Base-by-base conservation (phyloP, 108 stramenopile species). In the Cyclostephanos invisitatus region DNA sequence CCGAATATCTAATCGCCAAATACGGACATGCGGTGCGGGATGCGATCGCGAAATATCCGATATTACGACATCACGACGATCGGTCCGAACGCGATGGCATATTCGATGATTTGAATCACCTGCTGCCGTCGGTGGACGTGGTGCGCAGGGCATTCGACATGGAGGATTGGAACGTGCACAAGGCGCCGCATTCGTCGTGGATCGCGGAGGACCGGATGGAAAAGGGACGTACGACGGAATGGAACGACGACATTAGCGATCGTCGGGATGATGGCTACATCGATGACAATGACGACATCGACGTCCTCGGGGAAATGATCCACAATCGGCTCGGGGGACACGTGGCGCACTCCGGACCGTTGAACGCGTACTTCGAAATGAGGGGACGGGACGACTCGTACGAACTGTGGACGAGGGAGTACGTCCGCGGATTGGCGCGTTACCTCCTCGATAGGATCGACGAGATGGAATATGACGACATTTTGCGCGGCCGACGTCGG, bases 401-500 rank as follows among this genome's bases (percentile, higher is more conserved):
- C 70, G 89, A 95, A 62, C 60, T 95, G 22, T 92, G 88, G 85
- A 92, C 87, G 6, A 59, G 68, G 53, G 89, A 92, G 59, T 95
- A 92, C 49, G 72, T 95, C 7, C 67, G 82, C 44, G 84, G 71
- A 37, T 68, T 95, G 72, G 94, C 90, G 1, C 60, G 70, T n/a
- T 92, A 95, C 56, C 66, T 95, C 20, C 35, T 83, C 20, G 60
- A 80, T 44, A 58, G 86, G 70, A 64, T 83, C 47, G 60, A 12
- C 38, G 64, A 73, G 54, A 55, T 78, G 55, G 74, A 74, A 14
- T 50, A 35, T 3, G 56, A 37, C 17, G 38, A 55, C 29, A 24
- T 40, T 8, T 3, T 7, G 49, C 36, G 67, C 61, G 17, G 48
- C 58, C 18, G 28, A 6, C 5, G 22, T 46, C 69, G 57, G 0